Evolutionary conservation across 139 green algal genomes (phyloP).

Genomic region (Chlorella sorokiniana): DNA sequence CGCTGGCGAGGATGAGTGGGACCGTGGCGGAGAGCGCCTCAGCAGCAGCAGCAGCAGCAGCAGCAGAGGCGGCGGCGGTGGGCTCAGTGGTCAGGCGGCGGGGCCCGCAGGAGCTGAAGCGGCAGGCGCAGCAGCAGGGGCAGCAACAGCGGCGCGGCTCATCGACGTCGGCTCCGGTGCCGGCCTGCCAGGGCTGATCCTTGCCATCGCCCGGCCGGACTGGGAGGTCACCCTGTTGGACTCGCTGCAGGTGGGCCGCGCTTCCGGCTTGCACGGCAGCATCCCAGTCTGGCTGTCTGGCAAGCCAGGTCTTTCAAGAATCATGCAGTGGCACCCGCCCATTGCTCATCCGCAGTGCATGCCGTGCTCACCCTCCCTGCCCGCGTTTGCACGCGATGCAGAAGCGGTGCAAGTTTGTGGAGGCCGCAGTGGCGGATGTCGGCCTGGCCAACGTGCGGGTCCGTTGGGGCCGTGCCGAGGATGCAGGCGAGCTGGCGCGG

Average conservation of each 20-base stretch:
- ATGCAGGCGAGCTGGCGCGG: conserved; percentile 42
- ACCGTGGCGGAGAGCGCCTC: neutral
- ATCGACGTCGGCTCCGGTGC: conserved; percentile 92
- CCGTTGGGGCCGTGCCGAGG: conserved; percentile 81
- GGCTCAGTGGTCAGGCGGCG: no score
- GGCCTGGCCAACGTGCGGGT: conserved; percentile 71
- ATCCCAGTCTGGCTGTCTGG: neutral
- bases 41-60: neutral
- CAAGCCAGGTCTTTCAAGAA: neutral
- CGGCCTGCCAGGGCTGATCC: conserved; percentile 84
- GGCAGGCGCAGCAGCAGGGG: conserved; percentile 7
- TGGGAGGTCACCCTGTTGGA: conserved; percentile 88
- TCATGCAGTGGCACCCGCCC: no score
- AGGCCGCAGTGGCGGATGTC: conserved; percentile 27
- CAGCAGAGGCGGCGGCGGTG: neutral
- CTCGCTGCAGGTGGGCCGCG: conserved; percentile 50
- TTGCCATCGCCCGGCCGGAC: conserved; percentile 77
- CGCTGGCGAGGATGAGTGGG: neutral
- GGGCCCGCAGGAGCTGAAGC: no score
- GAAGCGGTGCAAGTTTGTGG: conserved; percentile 51
- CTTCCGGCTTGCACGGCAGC: conserved; percentile 17
- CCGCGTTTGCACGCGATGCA: neutral
- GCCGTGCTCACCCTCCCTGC: neutral
- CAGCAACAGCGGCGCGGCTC: conserved; percentile 39
- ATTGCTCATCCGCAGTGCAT: neutral